Conservation (phyloP, 2,329 filamentous ascomycete species). For the Stachybotrys elegans region DNA sequence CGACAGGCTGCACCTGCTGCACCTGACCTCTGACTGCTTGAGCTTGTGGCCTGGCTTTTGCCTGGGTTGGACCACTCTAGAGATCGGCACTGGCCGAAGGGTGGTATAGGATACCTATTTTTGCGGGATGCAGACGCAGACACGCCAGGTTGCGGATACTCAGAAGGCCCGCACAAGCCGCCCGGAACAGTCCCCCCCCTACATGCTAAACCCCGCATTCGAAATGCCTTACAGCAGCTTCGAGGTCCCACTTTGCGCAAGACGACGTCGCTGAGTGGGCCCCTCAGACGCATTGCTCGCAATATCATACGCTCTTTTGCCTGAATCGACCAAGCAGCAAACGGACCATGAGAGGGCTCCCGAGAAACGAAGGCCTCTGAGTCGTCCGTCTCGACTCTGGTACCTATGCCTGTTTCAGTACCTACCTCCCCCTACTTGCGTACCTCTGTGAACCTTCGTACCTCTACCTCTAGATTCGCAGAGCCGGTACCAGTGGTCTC, state of each 20-base stretch:
- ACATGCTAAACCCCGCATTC: slow-evolving; percentile 4
- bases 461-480: no score
- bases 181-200: not conserved
- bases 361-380: not conserved
- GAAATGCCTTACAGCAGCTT: not conserved
- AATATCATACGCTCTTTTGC: slow-evolving; percentile 13
- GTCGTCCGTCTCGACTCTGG: no score
- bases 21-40: no score
- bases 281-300: slow-evolving; percentile 13
- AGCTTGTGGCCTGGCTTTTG: not conserved
- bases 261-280: slow-evolving; percentile 13
- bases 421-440: no score
- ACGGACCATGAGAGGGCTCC: no score
- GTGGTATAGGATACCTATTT: not conserved
- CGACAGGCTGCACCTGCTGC: no score
- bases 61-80: not conserved
- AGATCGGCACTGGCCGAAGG: not conserved
- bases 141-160: no score
- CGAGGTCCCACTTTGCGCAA: not conserved
- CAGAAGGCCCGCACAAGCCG: not conserved
- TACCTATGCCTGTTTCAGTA: no score
- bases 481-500: not conserved
- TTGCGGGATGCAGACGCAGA: no score
- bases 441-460: no score
- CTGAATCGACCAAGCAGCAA: slow-evolving; percentile 16